Conservation (phyloP, 257 asterid genomes). For the Solanum pennellii region DNA sequence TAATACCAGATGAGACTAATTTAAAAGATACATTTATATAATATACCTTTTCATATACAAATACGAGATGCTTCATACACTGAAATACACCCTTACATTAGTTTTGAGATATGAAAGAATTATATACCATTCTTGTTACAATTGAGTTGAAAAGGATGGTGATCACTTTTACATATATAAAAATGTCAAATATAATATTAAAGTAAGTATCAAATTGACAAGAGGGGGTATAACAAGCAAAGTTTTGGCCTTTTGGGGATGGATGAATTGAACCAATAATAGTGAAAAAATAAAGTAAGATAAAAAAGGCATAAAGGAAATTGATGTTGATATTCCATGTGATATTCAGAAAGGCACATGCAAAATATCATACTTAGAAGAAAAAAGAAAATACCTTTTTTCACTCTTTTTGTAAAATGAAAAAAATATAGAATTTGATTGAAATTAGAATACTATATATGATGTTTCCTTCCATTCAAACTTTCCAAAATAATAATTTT, state of each 20-base stretch:
- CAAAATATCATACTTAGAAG: slow-evolving; percentile 2
- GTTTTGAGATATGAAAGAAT: not conserved
- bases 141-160: not conserved
- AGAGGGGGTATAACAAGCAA: not conserved
- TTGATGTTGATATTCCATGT: slow-evolving; percentile 26
- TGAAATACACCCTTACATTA: not conserved
- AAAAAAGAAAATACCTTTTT: not conserved
- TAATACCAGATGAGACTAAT: too few species aligned
- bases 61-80: not conserved
- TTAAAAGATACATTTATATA: too few species aligned
- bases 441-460: too few species aligned
- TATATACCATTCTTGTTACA: not conserved
- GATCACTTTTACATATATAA: not conserved
- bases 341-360: slow-evolving; percentile 41
- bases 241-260: not conserved
- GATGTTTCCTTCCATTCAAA: too few species aligned
- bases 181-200: not conserved
- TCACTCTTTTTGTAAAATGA: too few species aligned
- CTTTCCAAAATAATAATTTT: not conserved
- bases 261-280: slow-evolving; percentile 20
- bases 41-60: too few species aligned
- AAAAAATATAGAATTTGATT: too few species aligned
- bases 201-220: slow-evolving; percentile 1
- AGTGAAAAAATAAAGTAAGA: not conserved
- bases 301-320: slow-evolving; percentile 17